Evolutionary conservation across 768 basidiomycete species (phyloP).

Genomic region (Leccinum imitatum): DNA sequence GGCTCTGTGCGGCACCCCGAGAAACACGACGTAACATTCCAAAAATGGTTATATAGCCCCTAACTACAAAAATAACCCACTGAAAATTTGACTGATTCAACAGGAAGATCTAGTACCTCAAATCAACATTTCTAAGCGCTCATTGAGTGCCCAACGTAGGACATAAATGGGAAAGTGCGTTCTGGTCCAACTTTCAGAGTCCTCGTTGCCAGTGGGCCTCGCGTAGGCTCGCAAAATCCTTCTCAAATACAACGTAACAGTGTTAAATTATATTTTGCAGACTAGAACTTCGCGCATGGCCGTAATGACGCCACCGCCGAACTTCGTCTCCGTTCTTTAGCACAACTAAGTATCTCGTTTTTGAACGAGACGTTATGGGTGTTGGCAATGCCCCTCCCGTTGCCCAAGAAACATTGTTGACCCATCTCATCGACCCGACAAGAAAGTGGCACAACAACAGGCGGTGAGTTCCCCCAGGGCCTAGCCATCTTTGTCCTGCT

Average conservation of each 20-base stretch:
- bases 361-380: neutral
- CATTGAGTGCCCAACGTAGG: neutral
- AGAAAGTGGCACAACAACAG: neutral
- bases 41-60: slow-evolving; percentile 22
- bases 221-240: neutral
- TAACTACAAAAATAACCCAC: neutral
- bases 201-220: neutral
- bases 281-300: neutral
- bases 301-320: neutral
- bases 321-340: neutral
- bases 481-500: neutral
- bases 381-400: neutral
- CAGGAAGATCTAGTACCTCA: too few relatives aligned
- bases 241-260: neutral
- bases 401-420: neutral
- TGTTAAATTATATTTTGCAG: neutral
- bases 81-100: too few relatives aligned
- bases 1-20: neutral
- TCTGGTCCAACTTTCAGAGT: neutral
- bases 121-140: neutral
- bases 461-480: neutral
- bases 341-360: neutral
- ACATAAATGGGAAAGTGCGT: neutral
- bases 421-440: neutral
- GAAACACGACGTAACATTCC: slow-evolving; percentile 22